Conservation (phyloP, 495 filamentous ascomycete species). For the Penicillium riverlandense region DNA sequence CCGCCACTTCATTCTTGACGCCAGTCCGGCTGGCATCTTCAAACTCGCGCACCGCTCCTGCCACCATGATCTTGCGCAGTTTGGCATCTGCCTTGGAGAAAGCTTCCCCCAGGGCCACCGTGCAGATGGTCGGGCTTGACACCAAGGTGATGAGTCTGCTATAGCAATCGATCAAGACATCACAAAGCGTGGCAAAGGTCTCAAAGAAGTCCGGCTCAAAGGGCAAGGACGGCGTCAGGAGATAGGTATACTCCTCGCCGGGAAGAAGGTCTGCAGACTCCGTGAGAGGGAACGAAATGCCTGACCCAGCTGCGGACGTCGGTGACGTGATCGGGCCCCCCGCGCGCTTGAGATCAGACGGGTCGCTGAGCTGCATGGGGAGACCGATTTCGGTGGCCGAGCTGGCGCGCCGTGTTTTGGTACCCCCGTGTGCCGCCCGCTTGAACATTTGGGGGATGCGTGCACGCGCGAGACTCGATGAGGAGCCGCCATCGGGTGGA, state of each 20-base stretch:
- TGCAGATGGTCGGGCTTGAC: constrained; percentile 56
- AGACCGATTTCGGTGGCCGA: constrained; percentile 59
- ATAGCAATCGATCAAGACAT: constrained; percentile 92
- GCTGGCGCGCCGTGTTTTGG: constrained; percentile 66
- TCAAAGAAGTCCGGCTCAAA: constrained; percentile 98
- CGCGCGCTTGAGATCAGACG: constrained; percentile 41
- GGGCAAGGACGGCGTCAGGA: constrained; percentile 84
- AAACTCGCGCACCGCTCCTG: constrained; percentile 82
- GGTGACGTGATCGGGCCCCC: constrained; percentile 33
- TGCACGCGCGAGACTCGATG: constrained; percentile 65
- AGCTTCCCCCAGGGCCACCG: constrained; percentile 59
- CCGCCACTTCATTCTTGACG: constrained; percentile 71
- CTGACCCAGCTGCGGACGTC: constrained; percentile 27
- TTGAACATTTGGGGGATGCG: constrained; percentile 89
- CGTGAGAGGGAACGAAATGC: constrained; percentile 40
- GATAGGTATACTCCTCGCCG: constrained; percentile 78
- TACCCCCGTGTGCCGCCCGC: constrained; percentile 50
- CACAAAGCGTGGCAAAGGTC: constrained; percentile 94
- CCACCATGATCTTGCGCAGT: constrained; percentile 79
- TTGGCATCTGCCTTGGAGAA: constrained; percentile 86
- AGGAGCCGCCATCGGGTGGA: constrained; percentile 62
- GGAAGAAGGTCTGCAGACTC: constrained; percentile 49
- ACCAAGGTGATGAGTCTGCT: constrained; percentile 67
- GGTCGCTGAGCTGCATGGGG: constrained; percentile 49
- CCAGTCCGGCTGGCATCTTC: constrained; percentile 73